Conservation (phyloP, 2,329 filamentous ascomycete genomes). For the Neopestalotiopsis clavispora region DNA sequence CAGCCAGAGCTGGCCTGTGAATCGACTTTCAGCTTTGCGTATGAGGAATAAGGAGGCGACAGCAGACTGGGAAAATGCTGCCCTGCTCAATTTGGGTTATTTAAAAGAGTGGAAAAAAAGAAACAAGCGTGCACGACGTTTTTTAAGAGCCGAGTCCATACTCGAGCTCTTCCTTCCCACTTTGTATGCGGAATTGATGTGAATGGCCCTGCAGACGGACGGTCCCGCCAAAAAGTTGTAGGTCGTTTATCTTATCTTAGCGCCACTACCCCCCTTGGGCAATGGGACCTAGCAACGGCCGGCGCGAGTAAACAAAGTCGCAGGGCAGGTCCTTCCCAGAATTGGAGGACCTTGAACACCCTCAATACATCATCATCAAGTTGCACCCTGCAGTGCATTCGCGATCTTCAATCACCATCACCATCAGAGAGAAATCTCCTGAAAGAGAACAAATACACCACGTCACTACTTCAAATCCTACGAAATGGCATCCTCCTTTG, state of each 20-base stretch:
- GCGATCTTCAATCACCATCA: neutral
- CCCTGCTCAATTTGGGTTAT: neutral
- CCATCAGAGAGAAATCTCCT: neutral
- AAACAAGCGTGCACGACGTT: neutral
- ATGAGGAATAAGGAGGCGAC: neutral
- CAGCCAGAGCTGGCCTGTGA: conserved; percentile 1
- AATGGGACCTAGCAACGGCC: conserved; percentile 10
- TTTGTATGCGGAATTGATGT: neutral
- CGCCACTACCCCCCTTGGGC: neutral
- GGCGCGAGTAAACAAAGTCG: conserved; percentile 16
- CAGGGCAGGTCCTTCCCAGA: neutral
- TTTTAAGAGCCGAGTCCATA: neutral
- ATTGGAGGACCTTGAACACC: neutral
- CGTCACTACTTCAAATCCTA: conserved; percentile 9
- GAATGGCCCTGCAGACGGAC: neutral
- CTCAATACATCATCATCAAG: neutral
- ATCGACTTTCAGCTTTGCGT: neutral
- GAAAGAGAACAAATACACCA: neutral
- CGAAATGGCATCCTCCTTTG: conserved; percentile 65
- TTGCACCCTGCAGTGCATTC: neutral
- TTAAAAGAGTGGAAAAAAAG: neutral
- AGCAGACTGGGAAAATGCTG: neutral
- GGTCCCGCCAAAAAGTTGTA: conserved; percentile 18
- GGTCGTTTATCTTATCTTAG: conserved; percentile 24
- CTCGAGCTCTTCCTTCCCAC: too few relatives aligned